Percentiles rank a stretch among this genome's conserved stretches.
These are phyloP conservation scores for Phaeoacremonium minimum DNA, from an alignment of 2,329 filamentous ascomycete species.

Conservation along the genomic window DNA sequence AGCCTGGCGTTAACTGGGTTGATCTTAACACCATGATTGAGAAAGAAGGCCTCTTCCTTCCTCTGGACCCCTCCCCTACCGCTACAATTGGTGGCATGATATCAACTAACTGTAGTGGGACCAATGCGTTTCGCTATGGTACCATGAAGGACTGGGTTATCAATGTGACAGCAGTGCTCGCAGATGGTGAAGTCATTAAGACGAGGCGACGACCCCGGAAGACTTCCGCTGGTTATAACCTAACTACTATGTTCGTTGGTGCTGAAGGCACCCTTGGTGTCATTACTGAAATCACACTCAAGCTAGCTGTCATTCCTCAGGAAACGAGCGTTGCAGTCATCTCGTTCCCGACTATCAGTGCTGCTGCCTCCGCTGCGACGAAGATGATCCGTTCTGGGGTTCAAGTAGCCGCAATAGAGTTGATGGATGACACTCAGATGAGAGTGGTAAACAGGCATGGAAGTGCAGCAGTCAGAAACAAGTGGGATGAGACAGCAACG, in stretches of 20 bases:
- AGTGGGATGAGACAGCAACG: slow-evolving; percentile 67
- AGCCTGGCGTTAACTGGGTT: slow-evolving; percentile 66
- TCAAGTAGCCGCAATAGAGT: slow-evolving; percentile 61
- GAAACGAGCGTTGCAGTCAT: slow-evolving; percentile 62
- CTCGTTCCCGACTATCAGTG: slow-evolving; percentile 52
- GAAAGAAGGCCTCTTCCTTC: slow-evolving; percentile 60
- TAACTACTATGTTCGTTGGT: slow-evolving; percentile 65
- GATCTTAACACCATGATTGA: slow-evolving; percentile 62
- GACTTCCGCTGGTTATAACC: slow-evolving; percentile 67
- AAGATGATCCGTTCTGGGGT: slow-evolving; percentile 62
- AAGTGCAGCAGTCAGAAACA: slow-evolving; percentile 49
- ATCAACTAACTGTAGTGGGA: slow-evolving; percentile 65
- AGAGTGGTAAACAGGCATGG: slow-evolving; percentile 59
- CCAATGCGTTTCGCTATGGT: slow-evolving; percentile 60
- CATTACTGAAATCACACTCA: slow-evolving; percentile 66
- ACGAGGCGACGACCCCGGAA: slow-evolving; percentile 64
- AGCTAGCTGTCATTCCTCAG: slow-evolving; percentile 60
- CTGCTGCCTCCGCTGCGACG: slow-evolving; percentile 61
- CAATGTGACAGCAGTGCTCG: slow-evolving; percentile 66
- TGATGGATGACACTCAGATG: slow-evolving; percentile 65
- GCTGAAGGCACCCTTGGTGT: slow-evolving; percentile 69
- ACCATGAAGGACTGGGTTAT: slow-evolving; percentile 76
- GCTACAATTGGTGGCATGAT: slow-evolving; percentile 57
- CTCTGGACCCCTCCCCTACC: slow-evolving; percentile 63
- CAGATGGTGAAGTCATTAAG: slow-evolving; percentile 67